Evolutionary conservation across 2,329 filamentous ascomycete genomes (phyloP), one percentile per base, ranked within the genome.

Genomic region (Beauveria brongniartii): DNA sequence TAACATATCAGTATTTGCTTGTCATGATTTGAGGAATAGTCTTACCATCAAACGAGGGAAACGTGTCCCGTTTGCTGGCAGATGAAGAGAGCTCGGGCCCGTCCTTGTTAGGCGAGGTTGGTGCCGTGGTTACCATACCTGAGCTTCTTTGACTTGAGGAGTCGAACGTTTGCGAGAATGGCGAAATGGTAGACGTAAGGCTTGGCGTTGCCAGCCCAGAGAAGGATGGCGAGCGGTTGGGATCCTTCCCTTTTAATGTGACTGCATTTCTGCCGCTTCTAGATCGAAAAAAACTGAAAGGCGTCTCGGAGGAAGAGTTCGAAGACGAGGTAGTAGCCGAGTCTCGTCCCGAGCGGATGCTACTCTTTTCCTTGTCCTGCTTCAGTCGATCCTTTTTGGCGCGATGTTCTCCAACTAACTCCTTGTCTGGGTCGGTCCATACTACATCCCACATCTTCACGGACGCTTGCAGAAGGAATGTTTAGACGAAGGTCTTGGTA

Each of bases 401-500:
- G 18, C 78, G 77, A 59, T 78, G 75, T 67, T 85, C 78, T 3
- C 81, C 80, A 18, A 84, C 76, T 9, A 77, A 74, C 70, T 85
- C 80, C 61, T 75, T 73, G 55, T 80, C 74, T 24, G 79, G 80
- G 61, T 84, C 82, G 4, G 80, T 81, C 82, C 82, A 85, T 52
- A 82, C 72, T 37, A 85, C 79, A 67, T 84, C 81, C 68, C 83
- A 85, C 82, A 85, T 85, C 50, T 61, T 69, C 65, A 47, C 48
- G 50, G 28, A n/a, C 12, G 34, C 16, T 43, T 51, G 55, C 46
- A 41, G 47, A 22, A 7, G 24, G 10, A 51, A 3, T 14, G 22
- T 28, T 28, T 3, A 22, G 55, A 41, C 34, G 28, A 57, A n/a
- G 12, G 20, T 22, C 34, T 41, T 30, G 34, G 22, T 10, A 22